Conservation (phyloP, 305 asterid genomes). For the Ilex paraguariensis region DNA sequence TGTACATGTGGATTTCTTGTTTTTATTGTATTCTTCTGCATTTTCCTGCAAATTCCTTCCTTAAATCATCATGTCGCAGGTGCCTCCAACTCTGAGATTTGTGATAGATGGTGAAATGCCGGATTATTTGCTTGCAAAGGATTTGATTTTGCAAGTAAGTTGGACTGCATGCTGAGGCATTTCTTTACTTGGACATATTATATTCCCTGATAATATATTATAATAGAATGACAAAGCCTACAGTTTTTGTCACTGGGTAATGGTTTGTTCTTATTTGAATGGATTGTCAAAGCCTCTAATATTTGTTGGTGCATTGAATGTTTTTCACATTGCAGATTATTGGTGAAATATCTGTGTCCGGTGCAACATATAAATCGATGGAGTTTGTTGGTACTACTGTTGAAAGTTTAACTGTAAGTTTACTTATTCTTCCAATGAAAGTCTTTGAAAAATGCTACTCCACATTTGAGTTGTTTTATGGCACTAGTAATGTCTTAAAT, state of each 20-base stretch:
- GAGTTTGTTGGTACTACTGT: conserved; percentile 87
- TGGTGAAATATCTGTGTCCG: conserved; percentile 98
- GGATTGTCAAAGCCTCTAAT: conserved; percentile 4
- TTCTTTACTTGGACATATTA: background rate
- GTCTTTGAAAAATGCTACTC: background rate
- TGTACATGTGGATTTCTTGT: too few species aligned
- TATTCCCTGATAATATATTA: background rate
- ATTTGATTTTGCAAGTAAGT: conserved; percentile 92
- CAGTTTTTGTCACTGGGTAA: background rate
- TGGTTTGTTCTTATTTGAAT: background rate
- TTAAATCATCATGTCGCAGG: conserved; percentile 38
- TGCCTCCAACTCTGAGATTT: conserved; percentile 93
- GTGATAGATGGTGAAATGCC: conserved; percentile 99
- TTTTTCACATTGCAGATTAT: conserved; percentile 54
- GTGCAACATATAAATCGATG: conserved; percentile 97
- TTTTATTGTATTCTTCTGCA: background rate
- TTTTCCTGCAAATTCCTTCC: background rate
- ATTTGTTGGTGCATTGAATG: conserved; percentile 17
- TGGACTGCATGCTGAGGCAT: background rate
- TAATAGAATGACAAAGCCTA: background rate
- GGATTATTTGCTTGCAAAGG: conserved; percentile 89
- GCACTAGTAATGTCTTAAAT: background rate
- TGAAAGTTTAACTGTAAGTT: conserved; percentile 78
- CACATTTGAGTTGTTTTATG: background rate
- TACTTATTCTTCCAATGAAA: conserved; percentile 4